A percentile compares a stretch with the other conserved stretches of the same genome.
phyloP scores from a whole-genome alignment of 805 yeast species.

The Candida golubevii region DNA sequence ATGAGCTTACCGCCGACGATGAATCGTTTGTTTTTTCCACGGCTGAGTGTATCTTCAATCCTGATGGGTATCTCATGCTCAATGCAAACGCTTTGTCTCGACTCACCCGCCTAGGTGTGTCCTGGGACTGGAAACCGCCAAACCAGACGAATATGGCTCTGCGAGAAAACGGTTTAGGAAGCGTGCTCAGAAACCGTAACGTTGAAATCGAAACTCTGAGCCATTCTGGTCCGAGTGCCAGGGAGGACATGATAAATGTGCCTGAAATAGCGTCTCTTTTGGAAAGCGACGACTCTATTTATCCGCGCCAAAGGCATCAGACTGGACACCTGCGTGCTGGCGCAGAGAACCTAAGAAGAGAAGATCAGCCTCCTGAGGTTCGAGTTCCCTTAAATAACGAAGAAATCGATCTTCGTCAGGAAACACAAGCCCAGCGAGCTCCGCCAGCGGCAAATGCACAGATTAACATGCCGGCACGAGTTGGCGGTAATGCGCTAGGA shows the following conservation, averaged over 20 bases:
- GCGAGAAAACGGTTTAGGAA: neutral
- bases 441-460: neutral
- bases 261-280: neutral
- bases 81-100: slow-evolving; percentile 7
- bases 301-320: neutral
- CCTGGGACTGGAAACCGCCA: no score
- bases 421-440: neutral
- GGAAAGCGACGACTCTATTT: neutral
- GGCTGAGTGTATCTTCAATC: slow-evolving; percentile 11
- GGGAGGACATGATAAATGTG: neutral
- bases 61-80: slow-evolving; percentile 5
- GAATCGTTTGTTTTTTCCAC: slow-evolving; percentile 7
- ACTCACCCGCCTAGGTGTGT: slow-evolving; percentile 1
- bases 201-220: neutral
- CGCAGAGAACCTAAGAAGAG: no score
- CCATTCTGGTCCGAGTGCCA: neutral
- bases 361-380: neutral
- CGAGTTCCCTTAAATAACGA: neutral
- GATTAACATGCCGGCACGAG: neutral
- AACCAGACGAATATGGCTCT: neutral
- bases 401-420: neutral
- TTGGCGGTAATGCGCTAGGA: slow-evolving; percentile 1
- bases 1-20: slow-evolving; percentile 9
- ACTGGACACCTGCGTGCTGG: neutral
- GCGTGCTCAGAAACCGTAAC: neutral